These are phyloP conservation scores for Carex kokanica DNA, from an alignment of 176 grass and related monocot species.

Conservation along the genomic window DNA sequence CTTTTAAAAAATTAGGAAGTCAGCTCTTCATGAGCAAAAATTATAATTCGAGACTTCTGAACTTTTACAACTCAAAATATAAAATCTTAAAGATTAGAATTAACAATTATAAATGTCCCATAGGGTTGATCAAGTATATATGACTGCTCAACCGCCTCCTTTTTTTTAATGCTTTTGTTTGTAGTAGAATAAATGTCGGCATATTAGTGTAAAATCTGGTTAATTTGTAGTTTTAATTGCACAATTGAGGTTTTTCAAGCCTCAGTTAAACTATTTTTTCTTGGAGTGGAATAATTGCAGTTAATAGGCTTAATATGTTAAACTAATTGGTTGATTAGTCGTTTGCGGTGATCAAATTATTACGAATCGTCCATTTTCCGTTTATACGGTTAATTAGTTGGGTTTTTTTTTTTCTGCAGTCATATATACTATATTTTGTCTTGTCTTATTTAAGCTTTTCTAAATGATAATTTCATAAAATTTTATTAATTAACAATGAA, in stretches of 20 bases:
- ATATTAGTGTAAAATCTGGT: neutral
- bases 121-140: neutral
- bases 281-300: neutral
- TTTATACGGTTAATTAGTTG: too few species aligned
- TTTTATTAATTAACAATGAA: too few species aligned
- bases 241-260: conserved; percentile 1
- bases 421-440: too few species aligned
- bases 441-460: too few species aligned
- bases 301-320: neutral
- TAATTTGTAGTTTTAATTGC: neutral
- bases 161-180: neutral
- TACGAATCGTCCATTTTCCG: too few species aligned
- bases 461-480: too few species aligned
- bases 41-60: too few species aligned
- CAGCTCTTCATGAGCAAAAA: too few species aligned
- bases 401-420: too few species aligned
- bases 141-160: neutral
- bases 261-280: neutral
- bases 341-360: neutral
- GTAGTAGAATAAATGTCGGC: neutral
- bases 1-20: too few species aligned
- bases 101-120: neutral
- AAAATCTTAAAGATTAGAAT: too few species aligned
- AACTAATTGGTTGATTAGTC: neutral
- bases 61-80: too few species aligned